Percentiles rank a stretch among this genome's conserved stretches.
Conservation (phyloP, 2,329 filamentous ascomycete genomes). For the Grosmannia penicillata region DNA sequence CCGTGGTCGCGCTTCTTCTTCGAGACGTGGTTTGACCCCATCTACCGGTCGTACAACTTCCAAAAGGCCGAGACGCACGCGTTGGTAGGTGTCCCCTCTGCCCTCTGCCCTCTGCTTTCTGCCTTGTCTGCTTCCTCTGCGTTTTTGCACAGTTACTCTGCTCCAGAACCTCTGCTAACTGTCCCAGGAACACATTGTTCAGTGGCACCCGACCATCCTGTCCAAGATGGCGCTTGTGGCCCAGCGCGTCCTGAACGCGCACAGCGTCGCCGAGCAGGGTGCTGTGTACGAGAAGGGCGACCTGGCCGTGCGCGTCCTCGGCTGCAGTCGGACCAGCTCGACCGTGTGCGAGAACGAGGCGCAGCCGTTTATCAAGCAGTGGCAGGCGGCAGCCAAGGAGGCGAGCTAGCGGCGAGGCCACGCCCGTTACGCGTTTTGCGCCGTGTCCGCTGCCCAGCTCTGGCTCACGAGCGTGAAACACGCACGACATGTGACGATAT, state of each 20-base stretch:
- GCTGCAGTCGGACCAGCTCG: conserved; percentile 45
- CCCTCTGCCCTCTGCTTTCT: neutral
- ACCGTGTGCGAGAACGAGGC: conserved; percentile 62
- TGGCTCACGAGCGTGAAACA: neutral
- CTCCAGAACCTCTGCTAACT: neutral
- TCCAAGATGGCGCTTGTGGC: conserved; percentile 83
- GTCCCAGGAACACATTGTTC: conserved; percentile 64
- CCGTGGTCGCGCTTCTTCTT: conserved; percentile 89
- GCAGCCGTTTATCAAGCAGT: conserved; percentile 30
- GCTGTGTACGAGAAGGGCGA: conserved; percentile 69
- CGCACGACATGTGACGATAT: conserved; percentile 1
- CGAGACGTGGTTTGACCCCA: conserved; percentile 90
- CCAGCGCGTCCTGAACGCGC: conserved; percentile 70
- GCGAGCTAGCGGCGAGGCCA: neutral
- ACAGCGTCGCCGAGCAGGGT: conserved; percentile 42
- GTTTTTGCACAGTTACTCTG: neutral
- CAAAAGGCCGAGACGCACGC: conserved; percentile 89
- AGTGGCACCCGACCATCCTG: conserved; percentile 94
- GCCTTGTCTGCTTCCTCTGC: neutral
- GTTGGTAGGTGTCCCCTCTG: conserved; percentile 42
- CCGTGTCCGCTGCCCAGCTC: neutral
- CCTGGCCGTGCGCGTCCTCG: conserved; percentile 64
- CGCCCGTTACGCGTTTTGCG: no score
- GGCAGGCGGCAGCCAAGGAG: conserved; percentile 16
- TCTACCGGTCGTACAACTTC: conserved; percentile 91